Evolutionary conservation across 306 rosid genomes (phyloP), one percentile per base, ranked within the genome.

Genomic region (Spatholobus suberectus): DNA sequence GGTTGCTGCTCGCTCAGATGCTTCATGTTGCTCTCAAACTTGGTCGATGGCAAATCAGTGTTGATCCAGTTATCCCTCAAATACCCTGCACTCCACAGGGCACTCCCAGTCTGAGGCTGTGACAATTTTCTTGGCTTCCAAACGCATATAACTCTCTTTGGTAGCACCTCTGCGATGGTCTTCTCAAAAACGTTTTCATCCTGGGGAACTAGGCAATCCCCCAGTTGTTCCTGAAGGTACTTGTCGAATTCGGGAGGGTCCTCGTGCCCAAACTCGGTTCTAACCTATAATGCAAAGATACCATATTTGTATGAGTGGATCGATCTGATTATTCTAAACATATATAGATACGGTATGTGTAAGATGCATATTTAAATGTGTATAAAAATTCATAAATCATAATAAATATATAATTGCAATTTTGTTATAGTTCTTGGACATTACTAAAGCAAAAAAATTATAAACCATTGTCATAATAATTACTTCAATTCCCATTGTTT

Each of bases 11-110:
- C 90, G 3, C 94, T 86, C 89, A 96, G 70, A 86, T 81, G 38
- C 88, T 93, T 90, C 88, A 93, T 8, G 40, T 96, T 96, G 58
- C 97, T 86, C 3, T 96, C 99, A 29, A 96, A 96, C 40, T 96
- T 96, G 0, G 97, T 96, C 24, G 92, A 88, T 44, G 99, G 99
- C 85, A 96, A 81, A 78, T 96, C 99, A 5, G 99, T 96, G 59
- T 96, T 88, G 13, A 91, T 80, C 99, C 99, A 96, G 20, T 96
- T 84, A 51, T 96, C 99, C 87, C 57, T 92, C 84, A 96, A 72
- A 57, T 89, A 88, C 76, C 93, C 91, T 8, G 83, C 85, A 35
- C 90, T 62, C 99, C 99, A 96, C 0, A 95, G 62, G 32, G 88
- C 86, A 10, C 91, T 73, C 3, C 94, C 92, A 4, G 76, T 43